These are phyloP conservation scores for Diatrype stigma DNA, from an alignment of 2,329 filamentous ascomycete genomes.

Conservation along the genomic window DNA sequence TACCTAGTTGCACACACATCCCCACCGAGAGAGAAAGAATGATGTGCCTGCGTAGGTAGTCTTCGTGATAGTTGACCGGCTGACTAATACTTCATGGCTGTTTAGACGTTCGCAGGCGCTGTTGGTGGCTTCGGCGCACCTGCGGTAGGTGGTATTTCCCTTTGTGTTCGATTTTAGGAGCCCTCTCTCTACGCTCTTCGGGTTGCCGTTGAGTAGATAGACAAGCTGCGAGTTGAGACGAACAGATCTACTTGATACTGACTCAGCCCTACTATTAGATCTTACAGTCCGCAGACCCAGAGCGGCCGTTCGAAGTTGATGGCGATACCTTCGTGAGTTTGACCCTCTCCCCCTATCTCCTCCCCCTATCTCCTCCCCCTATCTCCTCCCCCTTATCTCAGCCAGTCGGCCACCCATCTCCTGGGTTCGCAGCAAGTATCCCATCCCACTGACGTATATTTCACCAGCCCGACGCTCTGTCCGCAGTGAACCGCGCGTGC, in stretches of 20 bases:
- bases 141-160: constrained; percentile 26
- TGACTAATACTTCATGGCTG: neutral
- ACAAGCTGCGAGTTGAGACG: no score
- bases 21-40: no score
- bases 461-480: constrained; percentile 39
- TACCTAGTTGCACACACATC: neutral
- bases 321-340: constrained; percentile 42
- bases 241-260: no score
- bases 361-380: neutral
- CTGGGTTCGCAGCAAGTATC: no score
- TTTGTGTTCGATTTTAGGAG: no score
- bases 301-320: constrained; percentile 38
- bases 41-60: no score
- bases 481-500: constrained; percentile 40
- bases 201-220: neutral
- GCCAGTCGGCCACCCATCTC: no score
- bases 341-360: neutral
- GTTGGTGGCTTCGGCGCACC: constrained; percentile 35
- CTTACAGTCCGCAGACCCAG: constrained; percentile 33
- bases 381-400: neutral
- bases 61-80: neutral
- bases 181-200: neutral
- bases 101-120: constrained; percentile 34
- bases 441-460: neutral
- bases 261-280: constrained; percentile 24